Conservation (phyloP, 1,139 yeast genomes). For the Lodderomyces jiufengensis region DNA sequence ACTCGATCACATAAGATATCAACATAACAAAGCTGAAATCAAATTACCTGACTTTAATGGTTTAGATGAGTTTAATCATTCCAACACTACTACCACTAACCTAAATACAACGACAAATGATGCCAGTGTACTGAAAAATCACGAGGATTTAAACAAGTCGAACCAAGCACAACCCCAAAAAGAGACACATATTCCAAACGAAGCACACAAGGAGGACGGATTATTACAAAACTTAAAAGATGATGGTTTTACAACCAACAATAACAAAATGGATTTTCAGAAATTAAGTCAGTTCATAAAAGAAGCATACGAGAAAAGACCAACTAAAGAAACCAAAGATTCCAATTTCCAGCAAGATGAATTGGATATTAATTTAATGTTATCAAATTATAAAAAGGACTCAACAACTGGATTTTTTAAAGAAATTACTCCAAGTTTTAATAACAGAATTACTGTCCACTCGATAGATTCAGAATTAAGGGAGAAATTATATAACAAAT, state of each 20-base stretch:
- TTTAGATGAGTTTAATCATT: too few species aligned
- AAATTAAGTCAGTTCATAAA: conserved; percentile 9
- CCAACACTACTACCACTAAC: too few species aligned
- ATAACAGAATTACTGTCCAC: conserved; percentile 7
- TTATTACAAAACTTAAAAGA: not conserved
- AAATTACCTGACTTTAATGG: too few species aligned
- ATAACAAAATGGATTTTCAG: conserved; percentile 5
- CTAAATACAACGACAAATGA: too few species aligned
- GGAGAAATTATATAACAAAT: conserved; percentile 17
- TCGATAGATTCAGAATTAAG: conserved; percentile 7
- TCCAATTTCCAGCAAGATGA: not conserved
- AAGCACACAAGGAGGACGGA: not conserved
- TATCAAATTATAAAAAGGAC: not conserved
- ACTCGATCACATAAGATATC: too few species aligned
- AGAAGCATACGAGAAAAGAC: conserved; percentile 6
- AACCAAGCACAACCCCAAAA: too few species aligned
- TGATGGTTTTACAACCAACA: not conserved
- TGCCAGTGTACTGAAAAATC: too few species aligned
- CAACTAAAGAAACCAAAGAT: too few species aligned
- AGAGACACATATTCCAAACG: too few species aligned
- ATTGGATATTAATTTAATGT: not conserved
- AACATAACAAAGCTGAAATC: too few species aligned
- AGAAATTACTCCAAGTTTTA: conserved; percentile 6
- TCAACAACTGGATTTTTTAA: not conserved
- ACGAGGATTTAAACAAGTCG: too few species aligned